phyloP scores from a whole-genome alignment of 371 early-diverging fungal genomes.

The Mortierella sp. region DNA sequence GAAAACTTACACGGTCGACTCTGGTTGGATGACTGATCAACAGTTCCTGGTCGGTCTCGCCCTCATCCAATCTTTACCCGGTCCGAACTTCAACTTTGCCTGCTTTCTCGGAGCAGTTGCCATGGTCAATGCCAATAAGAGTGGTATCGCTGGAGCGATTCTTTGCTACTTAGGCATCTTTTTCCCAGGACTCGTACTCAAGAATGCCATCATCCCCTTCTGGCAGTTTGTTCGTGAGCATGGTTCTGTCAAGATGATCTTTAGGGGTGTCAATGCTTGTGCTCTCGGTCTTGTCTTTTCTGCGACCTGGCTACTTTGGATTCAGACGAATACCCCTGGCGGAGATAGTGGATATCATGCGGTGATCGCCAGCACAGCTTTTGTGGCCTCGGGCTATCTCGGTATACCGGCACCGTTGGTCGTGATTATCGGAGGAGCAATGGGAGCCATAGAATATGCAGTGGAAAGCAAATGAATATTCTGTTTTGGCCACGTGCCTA shows the following conservation, averaged over 20 bases:
- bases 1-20: conserved; percentile 63
- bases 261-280: conserved; percentile 68
- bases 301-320: conserved; percentile 60
- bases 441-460: conserved; percentile 58
- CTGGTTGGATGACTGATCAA: conserved; percentile 60
- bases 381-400: conserved; percentile 55
- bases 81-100: conserved; percentile 74
- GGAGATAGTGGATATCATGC: conserved; percentile 47
- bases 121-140: conserved; percentile 39
- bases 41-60: conserved; percentile 75
- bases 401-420: conserved; percentile 55
- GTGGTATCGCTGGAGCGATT: conserved; percentile 57
- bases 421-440: conserved; percentile 56
- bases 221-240: conserved; percentile 63
- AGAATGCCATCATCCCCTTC: conserved; percentile 64
- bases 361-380: conserved; percentile 57
- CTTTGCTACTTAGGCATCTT: conserved; percentile 67
- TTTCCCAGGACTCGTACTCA: conserved; percentile 66
- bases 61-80: conserved; percentile 68
- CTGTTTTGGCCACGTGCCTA: too few relatives aligned
- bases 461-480: conserved; percentile 8
- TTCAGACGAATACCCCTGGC: conserved; percentile 29
- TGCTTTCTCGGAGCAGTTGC: conserved; percentile 70
- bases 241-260: conserved; percentile 51
- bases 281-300: conserved; percentile 70